phyloP scores from a whole-genome alignment of 73 alveolate genomes.

The Paramecium tetraurelia region DNA sequence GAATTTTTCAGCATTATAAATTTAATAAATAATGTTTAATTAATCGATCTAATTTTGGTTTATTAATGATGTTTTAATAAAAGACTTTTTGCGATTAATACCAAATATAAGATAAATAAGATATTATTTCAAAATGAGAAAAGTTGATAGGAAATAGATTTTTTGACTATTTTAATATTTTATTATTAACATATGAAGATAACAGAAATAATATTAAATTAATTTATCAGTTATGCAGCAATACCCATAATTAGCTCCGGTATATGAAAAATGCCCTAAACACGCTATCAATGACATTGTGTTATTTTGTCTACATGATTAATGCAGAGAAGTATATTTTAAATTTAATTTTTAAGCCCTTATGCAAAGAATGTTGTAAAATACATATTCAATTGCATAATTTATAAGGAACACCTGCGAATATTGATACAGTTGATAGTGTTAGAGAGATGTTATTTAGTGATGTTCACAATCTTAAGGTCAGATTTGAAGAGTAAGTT shows the following conservation, averaged over 20 bases:
- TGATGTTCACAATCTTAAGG: background rate
- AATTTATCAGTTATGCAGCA: background rate
- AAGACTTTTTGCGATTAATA: background rate
- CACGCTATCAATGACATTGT: background rate
- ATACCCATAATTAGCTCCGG: background rate
- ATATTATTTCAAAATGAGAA: background rate
- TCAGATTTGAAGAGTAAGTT: conserved; percentile 18
- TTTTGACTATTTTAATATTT: background rate
- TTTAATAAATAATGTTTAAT: background rate
- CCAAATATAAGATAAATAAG: background rate
- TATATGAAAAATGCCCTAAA: conserved; percentile 4
- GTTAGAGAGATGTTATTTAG: background rate
- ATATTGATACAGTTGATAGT: conserved; percentile 10
- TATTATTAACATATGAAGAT: background rate
- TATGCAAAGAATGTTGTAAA: conserved; percentile 40
- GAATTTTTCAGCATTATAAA: background rate
- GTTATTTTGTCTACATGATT: background rate
- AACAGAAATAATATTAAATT: background rate
- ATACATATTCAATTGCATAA: conserved; percentile 12
- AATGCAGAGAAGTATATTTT: background rate
- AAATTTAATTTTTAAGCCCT: background rate
- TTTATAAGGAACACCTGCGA: background rate
- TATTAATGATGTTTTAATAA: background rate
- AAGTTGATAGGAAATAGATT: background rate
- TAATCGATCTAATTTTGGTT: background rate